Percentiles rank a stretch among this genome's conserved stretches.
phyloP scores from a whole-genome alignment of 345 rosid species.

The Melaleuca alternifolia region DNA sequence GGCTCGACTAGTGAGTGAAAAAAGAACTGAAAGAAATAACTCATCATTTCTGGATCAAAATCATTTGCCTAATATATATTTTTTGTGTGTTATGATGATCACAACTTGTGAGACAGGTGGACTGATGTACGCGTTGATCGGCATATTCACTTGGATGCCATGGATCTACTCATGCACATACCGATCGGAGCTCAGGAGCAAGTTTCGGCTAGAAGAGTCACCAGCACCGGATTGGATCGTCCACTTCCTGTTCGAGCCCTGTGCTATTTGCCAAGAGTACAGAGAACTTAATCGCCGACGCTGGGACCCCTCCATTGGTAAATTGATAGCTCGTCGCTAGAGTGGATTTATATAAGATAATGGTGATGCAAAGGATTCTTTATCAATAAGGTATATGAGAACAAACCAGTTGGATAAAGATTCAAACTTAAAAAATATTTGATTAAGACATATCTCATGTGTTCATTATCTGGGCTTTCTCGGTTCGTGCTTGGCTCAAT shows the following conservation, averaged over 20 bases:
- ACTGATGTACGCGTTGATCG: constrained; percentile 29
- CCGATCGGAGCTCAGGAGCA: constrained; percentile 49
- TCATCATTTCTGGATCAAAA: not conserved
- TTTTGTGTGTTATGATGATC: not conserved
- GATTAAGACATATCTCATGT: not conserved
- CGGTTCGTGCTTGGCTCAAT: too few relatives aligned
- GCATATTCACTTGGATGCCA: constrained; percentile 21
- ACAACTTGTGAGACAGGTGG: constrained; percentile 47
- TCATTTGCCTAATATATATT: not conserved
- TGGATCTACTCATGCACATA: constrained; percentile 55
- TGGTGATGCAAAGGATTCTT: not conserved
- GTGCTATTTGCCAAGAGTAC: constrained; percentile 76
- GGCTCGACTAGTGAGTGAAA: constrained; percentile 31
- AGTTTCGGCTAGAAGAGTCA: constrained; percentile 43
- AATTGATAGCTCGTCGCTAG: not conserved
- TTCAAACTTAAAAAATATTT: not conserved
- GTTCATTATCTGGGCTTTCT: too few relatives aligned
- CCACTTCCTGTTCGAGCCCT: constrained; percentile 47
- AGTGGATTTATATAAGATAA: not conserved
- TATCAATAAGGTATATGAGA: not conserved
- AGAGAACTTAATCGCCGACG: constrained; percentile 61
- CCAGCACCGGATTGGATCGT: constrained; percentile 60
- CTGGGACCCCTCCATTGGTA: constrained; percentile 57
- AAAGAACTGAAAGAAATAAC: not conserved
- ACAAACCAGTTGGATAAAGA: not conserved